Percentiles rank a stretch among this genome's conserved stretches.
These are phyloP conservation scores for Cercospora berteroae DNA, from an alignment of 2,329 filamentous ascomycete genomes.

Conservation along the genomic window DNA sequence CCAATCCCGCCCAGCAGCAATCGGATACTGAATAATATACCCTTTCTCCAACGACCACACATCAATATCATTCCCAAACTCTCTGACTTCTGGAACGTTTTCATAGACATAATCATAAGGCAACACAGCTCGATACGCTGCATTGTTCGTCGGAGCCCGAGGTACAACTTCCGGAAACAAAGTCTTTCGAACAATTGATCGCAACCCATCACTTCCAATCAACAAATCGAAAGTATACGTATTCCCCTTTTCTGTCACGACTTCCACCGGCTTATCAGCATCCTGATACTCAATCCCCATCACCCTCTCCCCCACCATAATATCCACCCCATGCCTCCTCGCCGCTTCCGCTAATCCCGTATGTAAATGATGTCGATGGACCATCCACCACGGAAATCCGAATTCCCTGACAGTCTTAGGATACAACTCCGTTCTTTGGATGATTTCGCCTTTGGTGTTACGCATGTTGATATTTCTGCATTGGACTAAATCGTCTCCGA, in stretches of 20 bases:
- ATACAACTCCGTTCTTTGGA: constrained; percentile 28
- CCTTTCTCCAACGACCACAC: constrained; percentile 44
- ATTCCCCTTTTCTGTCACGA: constrained; percentile 31
- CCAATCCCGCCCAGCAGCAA: constrained; percentile 44
- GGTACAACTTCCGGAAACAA: constrained; percentile 44
- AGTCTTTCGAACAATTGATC: constrained; percentile 37
- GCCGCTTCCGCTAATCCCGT: constrained; percentile 44
- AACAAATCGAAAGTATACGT: constrained; percentile 28
- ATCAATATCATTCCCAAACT: constrained; percentile 40
- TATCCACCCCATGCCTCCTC: constrained; percentile 39
- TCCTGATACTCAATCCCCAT: constrained; percentile 30
- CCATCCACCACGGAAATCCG: constrained; percentile 46
- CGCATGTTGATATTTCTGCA: constrained; percentile 43
- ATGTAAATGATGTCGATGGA: constrained; percentile 50
- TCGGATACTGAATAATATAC: constrained; percentile 48
- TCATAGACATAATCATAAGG: constrained; percentile 41
- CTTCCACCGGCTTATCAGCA: constrained; percentile 30
- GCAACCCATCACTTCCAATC: constrained; percentile 32
- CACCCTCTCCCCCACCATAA: constrained; percentile 41
- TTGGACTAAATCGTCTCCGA: constrained; percentile 44
- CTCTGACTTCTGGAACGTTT: constrained; percentile 19
- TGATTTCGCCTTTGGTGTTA: constrained; percentile 38
- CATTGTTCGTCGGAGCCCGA: constrained; percentile 41
- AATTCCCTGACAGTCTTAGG: constrained; percentile 33
- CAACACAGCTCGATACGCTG: constrained; percentile 47